Base-by-base conservation (phyloP, 345 rosid species). In the Excoecaria agallocha region DNA sequence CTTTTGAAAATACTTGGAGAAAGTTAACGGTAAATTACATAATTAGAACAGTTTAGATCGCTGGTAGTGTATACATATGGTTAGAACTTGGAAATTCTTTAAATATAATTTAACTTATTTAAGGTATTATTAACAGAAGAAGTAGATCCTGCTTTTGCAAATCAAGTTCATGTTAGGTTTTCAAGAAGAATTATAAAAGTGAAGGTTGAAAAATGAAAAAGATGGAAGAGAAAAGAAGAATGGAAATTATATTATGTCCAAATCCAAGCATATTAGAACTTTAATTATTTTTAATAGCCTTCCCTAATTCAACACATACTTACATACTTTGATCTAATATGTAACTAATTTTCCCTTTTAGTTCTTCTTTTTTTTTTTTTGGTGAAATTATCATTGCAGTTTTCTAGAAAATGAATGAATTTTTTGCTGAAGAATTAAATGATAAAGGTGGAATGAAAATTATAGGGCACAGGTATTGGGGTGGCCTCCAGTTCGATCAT, bases 401-500 rank as follows among this genome's bases (percentile, higher is more conserved):
- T 30, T 30, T 30, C 30, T 30, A 30, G 30, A 30, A 30, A 30
- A 2, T 30, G 30, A 30, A 30, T 30, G 1, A 30, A 30, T 30
- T 30, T 30, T 30, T 43, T 43, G 6, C 25, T 56, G 17, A 60
- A 30, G 19, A 60, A 30, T 10, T 30, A 60, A 60, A 60, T 59
- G 64, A 56, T 3, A 67, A 25, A 37, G 55, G 7, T 20, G 30
- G 30, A 13, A 39, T 74, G 38, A 54, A 73, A 76, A 51, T 54
- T 75, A 78, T 83, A 88, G 97, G 93, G 89, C 93, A 68, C 98
- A 90, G 41, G 92, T 91, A 11, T 93, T 90, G 76, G 98, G 98
- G n/a, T 93, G 98, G 98, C 98, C 98, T 7, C 98, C 98, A 0
- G 92, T 93, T 38, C 79, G 98, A 68, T 87, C 98, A n/a, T 93